Evolutionary conservation across 2,329 filamentous ascomycete species (phyloP), one percentile per base, ranked within the genome.

Genomic region (Coniochaeta ligniaria): DNA sequence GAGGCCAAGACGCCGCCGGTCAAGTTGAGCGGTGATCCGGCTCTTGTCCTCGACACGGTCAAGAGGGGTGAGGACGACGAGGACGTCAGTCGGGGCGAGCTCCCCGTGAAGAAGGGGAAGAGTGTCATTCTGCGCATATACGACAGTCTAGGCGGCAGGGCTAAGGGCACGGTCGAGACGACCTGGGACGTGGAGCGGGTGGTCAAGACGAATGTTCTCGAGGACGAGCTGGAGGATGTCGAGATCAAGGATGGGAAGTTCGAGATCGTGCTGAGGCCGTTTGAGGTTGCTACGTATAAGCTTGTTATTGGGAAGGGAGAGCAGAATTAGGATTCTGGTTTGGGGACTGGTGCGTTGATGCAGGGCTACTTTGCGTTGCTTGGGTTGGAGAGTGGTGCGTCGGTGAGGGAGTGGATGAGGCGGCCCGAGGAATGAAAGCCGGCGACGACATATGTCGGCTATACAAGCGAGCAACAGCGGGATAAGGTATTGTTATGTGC

Each of bases 41-140:
- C 89, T 2, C 78, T 99, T 22, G 79, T 99, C 3, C 79, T 99
- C 0, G 95, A 99, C 71, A 89, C 88, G 0, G 83, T 99, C 73
- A 99, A 99, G 82, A 88, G 95, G 61, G 95, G 91, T n/a, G 90
- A 94, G 71, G 90, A 94, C 67, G 90, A 94, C 66, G 87, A 89
- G 68, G 90, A 92, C 66, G 83, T 92, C 50, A 85, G 81, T 52
- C 74, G 80, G 3, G 83, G 84, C 24, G 83, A 83, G 28, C 61
- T 72, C 62, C 75, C 94, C 35, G 82, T 84, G 3, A 79, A 79
- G 65, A 83, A 85, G 66, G 92, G 91, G 0, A 84, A 84, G 72
- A 96, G 90, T 71, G 82, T 98, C 55, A 88, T 99, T 62, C 66
- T 97, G 61, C 83, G 95, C 1, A 80, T 97, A 22, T 99, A 96